Conservation (phyloP, 495 filamentous ascomycete genomes). For the Penicillium pulvis region DNA sequence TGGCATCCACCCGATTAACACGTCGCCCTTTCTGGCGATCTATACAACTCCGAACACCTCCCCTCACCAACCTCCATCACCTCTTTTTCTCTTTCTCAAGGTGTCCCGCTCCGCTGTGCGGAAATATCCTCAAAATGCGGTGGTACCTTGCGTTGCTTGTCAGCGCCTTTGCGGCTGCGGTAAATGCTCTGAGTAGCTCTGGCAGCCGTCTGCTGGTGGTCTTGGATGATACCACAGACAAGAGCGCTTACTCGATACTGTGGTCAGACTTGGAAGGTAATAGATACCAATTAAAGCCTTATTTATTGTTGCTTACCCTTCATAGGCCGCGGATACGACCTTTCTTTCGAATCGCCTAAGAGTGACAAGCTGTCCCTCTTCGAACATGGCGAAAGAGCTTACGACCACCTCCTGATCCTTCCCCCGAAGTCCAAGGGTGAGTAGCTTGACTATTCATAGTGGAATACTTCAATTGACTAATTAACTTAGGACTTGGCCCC, state of each 20-base stretch:
- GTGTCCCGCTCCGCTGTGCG: conserved; percentile 42
- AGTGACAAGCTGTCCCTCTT: conserved; percentile 80
- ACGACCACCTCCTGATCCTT: conserved; percentile 87
- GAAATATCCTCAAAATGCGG: conserved; percentile 62
- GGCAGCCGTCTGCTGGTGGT: conserved; percentile 85
- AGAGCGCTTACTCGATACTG: conserved; percentile 78
- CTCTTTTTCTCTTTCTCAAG: conserved; percentile 22
- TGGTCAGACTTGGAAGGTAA: conserved; percentile 79
- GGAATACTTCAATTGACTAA: conserved; percentile 30
- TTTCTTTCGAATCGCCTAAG: conserved; percentile 84
- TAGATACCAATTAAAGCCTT: conserved; percentile 8
- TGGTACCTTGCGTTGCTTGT: conserved; percentile 71
- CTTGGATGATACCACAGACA: conserved; percentile 78
- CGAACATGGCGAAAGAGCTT: conserved; percentile 80
- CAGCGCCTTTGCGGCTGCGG: conserved; percentile 62
- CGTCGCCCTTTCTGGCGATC: conserved; percentile 45
- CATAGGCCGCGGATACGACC: conserved; percentile 77
- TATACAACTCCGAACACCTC: conserved; percentile 22
- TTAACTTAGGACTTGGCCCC: conserved; percentile 73
- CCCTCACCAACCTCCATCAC: conserved; percentile 24
- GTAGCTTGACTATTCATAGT: neutral
- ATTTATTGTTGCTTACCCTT: conserved; percentile 19
- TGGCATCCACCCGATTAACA: conserved; percentile 50
- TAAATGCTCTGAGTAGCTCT: conserved; percentile 75
- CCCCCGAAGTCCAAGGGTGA: conserved; percentile 86